These are phyloP conservation scores for Penicillium nordicum DNA, from an alignment of 2,329 filamentous ascomycete genomes.

Conservation along the genomic window DNA sequence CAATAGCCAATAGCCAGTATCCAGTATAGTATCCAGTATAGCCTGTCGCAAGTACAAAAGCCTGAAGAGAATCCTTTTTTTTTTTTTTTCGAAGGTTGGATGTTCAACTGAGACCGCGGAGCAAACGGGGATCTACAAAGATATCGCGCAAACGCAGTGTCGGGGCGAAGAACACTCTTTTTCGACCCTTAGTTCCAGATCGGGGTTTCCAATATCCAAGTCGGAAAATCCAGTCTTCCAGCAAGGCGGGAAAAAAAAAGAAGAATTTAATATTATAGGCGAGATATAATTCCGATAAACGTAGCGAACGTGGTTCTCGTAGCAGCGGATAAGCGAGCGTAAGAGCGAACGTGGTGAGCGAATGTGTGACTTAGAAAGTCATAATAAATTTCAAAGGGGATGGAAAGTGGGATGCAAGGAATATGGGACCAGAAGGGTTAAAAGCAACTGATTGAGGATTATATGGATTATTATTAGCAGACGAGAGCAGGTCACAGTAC, in stretches of 20 bases:
- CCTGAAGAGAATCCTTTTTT: neutral
- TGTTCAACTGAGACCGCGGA: constrained; percentile 5
- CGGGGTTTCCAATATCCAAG: neutral
- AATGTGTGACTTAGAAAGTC: constrained; percentile 33
- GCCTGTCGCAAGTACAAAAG: neutral
- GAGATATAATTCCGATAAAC: constrained; percentile 22
- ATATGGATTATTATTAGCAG: constrained; percentile 28
- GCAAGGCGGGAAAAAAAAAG: neutral
- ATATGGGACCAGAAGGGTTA: constrained; percentile 26
- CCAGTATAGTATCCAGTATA: neutral
- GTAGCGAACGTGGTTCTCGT: constrained; percentile 42
- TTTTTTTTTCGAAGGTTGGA: neutral
- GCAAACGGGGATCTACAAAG: constrained; percentile 15
- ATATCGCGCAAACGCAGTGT: constrained; percentile 20
- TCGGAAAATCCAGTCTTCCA: constrained; percentile 4
- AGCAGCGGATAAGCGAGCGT: constrained; percentile 37
- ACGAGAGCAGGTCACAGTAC: constrained; percentile 20
- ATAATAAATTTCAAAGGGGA: constrained; percentile 24
- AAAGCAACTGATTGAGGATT: constrained; percentile 22
- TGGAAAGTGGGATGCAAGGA: constrained; percentile 16
- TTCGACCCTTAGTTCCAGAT: constrained; percentile 6
- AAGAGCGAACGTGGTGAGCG: constrained; percentile 38
- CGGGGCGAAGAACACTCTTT: constrained; percentile 9
- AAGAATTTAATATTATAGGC: constrained; percentile 26
- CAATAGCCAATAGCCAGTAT: neutral